Percentiles rank a stretch among this genome's conserved stretches.
These are phyloP conservation scores for Phytophthora multivora DNA, from an alignment of 352 stramenopile genomes.

Conservation along the genomic window DNA sequence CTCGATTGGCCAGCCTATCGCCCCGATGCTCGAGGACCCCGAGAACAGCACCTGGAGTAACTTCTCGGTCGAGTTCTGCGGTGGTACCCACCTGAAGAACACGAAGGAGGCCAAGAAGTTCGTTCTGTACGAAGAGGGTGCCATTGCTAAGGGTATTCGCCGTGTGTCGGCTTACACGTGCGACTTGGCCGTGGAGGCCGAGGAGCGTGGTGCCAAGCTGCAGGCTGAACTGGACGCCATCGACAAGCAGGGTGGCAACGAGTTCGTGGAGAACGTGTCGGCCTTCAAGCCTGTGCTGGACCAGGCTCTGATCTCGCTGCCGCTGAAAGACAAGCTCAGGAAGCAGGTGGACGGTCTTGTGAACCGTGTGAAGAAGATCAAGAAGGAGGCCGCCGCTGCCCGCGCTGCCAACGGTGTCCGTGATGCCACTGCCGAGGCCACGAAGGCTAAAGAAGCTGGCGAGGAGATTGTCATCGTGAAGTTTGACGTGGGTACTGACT, in stretches of 20 bases:
- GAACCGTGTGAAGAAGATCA: slow-evolving; percentile 81
- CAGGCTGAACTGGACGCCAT: slow-evolving; percentile 80
- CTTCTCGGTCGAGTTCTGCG: slow-evolving; percentile 99
- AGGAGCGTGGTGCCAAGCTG: slow-evolving; percentile 83
- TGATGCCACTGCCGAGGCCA: slow-evolving; percentile 57
- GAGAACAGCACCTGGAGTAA: slow-evolving; percentile 89
- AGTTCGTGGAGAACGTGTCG: slow-evolving; percentile 90
- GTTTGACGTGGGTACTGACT: slow-evolving; percentile 93
- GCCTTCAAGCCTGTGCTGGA: slow-evolving; percentile 78
- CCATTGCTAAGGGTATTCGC: slow-evolving; percentile 97
- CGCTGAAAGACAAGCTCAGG: slow-evolving; percentile 88
- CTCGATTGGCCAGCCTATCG: slow-evolving; percentile 90
- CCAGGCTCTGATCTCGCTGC: slow-evolving; percentile 87
- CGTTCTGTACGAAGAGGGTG: slow-evolving; percentile 96
- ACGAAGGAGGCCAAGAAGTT: slow-evolving; percentile 97
- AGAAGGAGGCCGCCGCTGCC: slow-evolving; percentile 73
- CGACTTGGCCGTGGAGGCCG: slow-evolving; percentile 85
- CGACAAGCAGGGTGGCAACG: slow-evolving; percentile 65
- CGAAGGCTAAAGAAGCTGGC: slow-evolving; percentile 60
- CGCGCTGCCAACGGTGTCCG: slow-evolving; percentile 75
- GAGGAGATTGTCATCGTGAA: slow-evolving; percentile 88
- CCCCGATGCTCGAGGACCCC: slow-evolving; percentile 83
- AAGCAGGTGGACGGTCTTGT: slow-evolving; percentile 80
- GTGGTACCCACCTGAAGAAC: slow-evolving; percentile 97
- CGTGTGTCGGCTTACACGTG: slow-evolving; percentile 95